These are phyloP conservation scores for Alternaria ventricosa DNA, from an alignment of 2,329 filamentous ascomycete species.

Conservation along the genomic window DNA sequence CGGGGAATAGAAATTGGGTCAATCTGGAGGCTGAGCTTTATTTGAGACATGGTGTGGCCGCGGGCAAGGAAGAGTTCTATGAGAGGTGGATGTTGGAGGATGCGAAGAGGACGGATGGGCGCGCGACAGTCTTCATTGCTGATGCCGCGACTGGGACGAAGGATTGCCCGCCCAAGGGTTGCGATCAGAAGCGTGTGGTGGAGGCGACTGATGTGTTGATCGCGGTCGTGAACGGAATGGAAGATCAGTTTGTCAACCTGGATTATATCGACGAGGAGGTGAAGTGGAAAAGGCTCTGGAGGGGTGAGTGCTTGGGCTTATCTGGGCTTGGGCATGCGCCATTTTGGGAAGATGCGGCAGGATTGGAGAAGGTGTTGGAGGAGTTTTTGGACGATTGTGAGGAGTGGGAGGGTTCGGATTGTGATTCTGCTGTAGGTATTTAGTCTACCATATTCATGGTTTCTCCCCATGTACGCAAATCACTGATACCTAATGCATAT, in stretches of 20 bases:
- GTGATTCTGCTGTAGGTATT: background rate
- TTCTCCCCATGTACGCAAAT: background rate
- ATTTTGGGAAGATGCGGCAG: slow-evolving; percentile 36
- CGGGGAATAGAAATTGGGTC: slow-evolving; percentile 22
- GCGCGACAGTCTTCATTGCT: slow-evolving; percentile 34
- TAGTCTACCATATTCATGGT: background rate
- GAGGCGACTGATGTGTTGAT: slow-evolving; percentile 24
- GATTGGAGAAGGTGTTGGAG: slow-evolving; percentile 21
- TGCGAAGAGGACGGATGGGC: slow-evolving; percentile 35
- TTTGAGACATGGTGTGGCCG: slow-evolving; percentile 19
- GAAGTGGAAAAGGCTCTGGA: slow-evolving; percentile 36
- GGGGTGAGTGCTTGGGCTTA: slow-evolving; percentile 32
- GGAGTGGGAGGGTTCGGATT: background rate
- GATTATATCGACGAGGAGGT: slow-evolving; percentile 38
- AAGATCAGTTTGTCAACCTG: slow-evolving; percentile 41
- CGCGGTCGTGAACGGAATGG: slow-evolving; percentile 39
- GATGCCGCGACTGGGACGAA: slow-evolving; percentile 21
- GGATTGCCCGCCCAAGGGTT: background rate
- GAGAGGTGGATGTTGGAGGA: slow-evolving; percentile 37
- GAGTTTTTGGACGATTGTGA: slow-evolving; percentile 26
- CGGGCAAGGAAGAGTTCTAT: slow-evolving; percentile 12
- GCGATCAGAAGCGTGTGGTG: slow-evolving; percentile 33
- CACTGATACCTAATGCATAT: background rate
- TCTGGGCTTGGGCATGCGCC: slow-evolving; percentile 37
- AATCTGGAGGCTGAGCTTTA: slow-evolving; percentile 25